Percentiles rank a stretch among this genome's conserved stretches.
Conservation (phyloP, 805 yeast species). For the Candida verbasci region DNA sequence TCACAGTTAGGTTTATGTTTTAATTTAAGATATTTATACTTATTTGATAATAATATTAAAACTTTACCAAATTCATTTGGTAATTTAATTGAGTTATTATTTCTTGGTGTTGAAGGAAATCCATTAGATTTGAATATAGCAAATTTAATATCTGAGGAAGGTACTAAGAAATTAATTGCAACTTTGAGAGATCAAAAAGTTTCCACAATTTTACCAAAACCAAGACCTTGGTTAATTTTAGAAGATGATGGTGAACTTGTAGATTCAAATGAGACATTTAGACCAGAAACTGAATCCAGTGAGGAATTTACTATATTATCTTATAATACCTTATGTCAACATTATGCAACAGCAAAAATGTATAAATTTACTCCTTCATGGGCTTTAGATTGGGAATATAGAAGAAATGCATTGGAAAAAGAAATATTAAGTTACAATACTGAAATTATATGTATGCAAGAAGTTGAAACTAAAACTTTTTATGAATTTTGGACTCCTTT, state of each 20-base stretch:
- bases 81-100: conserved; percentile 73
- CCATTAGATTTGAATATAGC: conserved; percentile 66
- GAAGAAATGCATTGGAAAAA: conserved; percentile 69
- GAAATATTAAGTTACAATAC: conserved; percentile 64
- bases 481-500: conserved; percentile 84
- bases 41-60: conserved; percentile 80
- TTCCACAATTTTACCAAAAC: conserved; percentile 56
- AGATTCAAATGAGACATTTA: conserved; percentile 27
- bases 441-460: conserved; percentile 89
- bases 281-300: conserved; percentile 23
- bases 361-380: conserved; percentile 95
- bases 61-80: conserved; percentile 84
- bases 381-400: conserved; percentile 93
- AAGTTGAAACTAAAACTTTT: conserved; percentile 82
- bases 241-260: conserved; percentile 69
- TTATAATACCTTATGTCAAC: conserved; percentile 92
- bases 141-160: conserved; percentile 69
- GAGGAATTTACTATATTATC: conserved; percentile 71
- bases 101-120: conserved; percentile 92
- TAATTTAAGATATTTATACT: conserved; percentile 73
- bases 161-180: conserved; percentile 77
- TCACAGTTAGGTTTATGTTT: conserved; percentile 78
- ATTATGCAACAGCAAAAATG: conserved; percentile 88
- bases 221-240: conserved; percentile 79
- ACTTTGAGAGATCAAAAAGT: conserved; percentile 83